Base-by-base conservation (phyloP, 768 basidiomycete genomes). In the Xerocomellus dryophilus region DNA sequence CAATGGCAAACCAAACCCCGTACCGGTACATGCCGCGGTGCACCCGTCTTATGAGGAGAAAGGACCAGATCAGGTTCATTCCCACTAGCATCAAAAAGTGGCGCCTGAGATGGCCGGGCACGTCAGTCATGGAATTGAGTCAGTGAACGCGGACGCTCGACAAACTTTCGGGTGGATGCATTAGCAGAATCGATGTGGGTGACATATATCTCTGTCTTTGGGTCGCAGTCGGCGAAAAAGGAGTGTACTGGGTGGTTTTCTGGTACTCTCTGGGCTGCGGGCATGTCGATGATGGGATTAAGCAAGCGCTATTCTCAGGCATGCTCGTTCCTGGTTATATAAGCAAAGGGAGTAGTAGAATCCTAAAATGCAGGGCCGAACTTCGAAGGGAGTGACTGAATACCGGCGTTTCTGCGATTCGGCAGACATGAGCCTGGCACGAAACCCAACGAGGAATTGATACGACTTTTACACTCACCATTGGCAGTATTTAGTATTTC, bases 61-160 rank as follows among this genome's bases (percentile, higher is more conserved):
- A 42, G n/a, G 46, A 53, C 64, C 60, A 70, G 43, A 51, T 43
- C 0, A 66, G 1, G 52, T 70, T 71, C 53, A 71, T 60, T 11
- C 57, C 66, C 2, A 60, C 47, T n/a, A 60, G 35, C 47, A 60
- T 56, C 3, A 71, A 23, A 57, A 71, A 70, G 45, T 68, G 70
- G 2, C 20, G 53, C 51, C 68, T 70, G 32, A 0, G 36, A 38
- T 8, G 25, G 20, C 32, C n/a, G 17, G 52, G 43, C 56, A 59
- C 47, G 47, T 66, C 43, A 66, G 39, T 31, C 20, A 18, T 5
- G 34, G 31, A 34, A 42, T 27, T 15, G 15, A 3, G 14, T 50
- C 18, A 8, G 14, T 4, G 39, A 40, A 17, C 8, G 18, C 1
- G 7, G 35, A 32, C 10, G 39, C 1, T 38, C 5, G n/a, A 57